These are phyloP conservation scores for Macrolepiota fuliginosa DNA, from an alignment of 768 basidiomycete genomes.

Conservation along the genomic window DNA sequence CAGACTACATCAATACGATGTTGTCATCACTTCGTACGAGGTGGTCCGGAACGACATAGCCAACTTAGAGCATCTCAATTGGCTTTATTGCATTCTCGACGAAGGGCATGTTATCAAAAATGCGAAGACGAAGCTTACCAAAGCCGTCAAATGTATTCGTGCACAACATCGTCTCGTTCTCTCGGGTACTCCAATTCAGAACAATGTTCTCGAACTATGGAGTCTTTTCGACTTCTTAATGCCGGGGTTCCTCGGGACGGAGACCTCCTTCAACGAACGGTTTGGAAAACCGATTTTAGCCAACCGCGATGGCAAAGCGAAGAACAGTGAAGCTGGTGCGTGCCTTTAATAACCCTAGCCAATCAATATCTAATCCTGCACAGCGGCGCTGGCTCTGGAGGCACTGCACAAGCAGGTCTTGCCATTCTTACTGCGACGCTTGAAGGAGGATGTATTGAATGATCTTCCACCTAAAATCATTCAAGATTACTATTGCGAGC, in stretches of 20 bases:
- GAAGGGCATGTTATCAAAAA: conserved; percentile 99
- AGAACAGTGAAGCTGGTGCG: conserved; percentile 91
- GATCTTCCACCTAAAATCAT: conserved; percentile 99
- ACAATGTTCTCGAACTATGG: conserved; percentile 98
- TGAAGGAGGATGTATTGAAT: conserved; percentile 95
- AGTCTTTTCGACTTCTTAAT: conserved; percentile 98
- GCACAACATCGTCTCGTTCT: conserved; percentile 93
- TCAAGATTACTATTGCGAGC: conserved; percentile 98
- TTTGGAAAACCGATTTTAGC: conserved; percentile 96
- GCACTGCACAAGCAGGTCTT: conserved; percentile 98
- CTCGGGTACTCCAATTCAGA: conserved; percentile 98
- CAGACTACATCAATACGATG: conserved; percentile 69
- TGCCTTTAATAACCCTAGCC: conserved; percentile 12
- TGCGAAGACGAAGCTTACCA: conserved; percentile 95
- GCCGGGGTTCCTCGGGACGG: conserved; percentile 98
- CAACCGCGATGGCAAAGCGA: conserved; percentile 92
- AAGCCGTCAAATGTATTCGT: conserved; percentile 87
- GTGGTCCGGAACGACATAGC: conserved; percentile 93
- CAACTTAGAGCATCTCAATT: conserved; percentile 69
- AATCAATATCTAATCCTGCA: conserved; percentile 3
- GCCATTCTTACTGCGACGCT: conserved; percentile 92
- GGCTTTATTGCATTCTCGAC: conserved; percentile 96
- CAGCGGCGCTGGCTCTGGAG: conserved; percentile 92
- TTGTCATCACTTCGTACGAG: conserved; percentile 98
- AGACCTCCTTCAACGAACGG: conserved; percentile 89